Base-by-base conservation (phyloP, 345 rosid species). In the Cardamine chenopodiifolia region DNA sequence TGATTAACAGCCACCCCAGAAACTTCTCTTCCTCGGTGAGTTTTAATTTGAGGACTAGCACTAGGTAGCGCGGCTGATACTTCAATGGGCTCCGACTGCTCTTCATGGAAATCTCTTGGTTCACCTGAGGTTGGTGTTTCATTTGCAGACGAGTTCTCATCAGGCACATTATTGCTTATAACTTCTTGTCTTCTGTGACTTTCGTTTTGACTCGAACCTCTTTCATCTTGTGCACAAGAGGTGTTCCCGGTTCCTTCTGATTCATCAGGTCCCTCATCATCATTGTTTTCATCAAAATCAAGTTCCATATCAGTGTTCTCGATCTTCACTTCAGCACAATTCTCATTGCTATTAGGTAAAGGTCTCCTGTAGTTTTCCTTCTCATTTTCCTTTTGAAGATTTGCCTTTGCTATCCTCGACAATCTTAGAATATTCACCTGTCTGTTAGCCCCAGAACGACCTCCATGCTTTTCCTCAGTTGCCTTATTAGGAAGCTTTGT, bases 261-360 rank as follows among this genome's bases (percentile, higher is more conserved):
- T 75, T 95, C 99, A 50, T 92, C 98, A 13, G 85, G 84, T 45
- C 73, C 71, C 80, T 95, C 99, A 32, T 89, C 97, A 71, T 92
- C 97, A 54, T 73, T 53, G 63, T 86, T 85, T 84, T 95, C 99
- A 72, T 89, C 82, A 81, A 95, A 95, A 85, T 95, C 93, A 78
- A 95, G 99, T 76, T 95, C 99, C 99, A 95, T 92, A 74, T 95
- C 98, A 3, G 86, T 89, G 83, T 92, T 90, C 81, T 95, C 97
- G 40, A 92, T 90, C 80, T 92, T 90, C 57, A 95, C 93, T 66
- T 95, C 98, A 64, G 97, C 80, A 78, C 90, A 86, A 68, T 88
- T 89, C 84, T 92, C 93, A 42, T 86, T 80, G 65, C 82, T 80
- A 70, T 79, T 85, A 61, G 97, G 89, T 80, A 85, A 76, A 34